phyloP scores from a whole-genome alignment of 345 rosid genomes.

The Atalantia buxifolia region DNA sequence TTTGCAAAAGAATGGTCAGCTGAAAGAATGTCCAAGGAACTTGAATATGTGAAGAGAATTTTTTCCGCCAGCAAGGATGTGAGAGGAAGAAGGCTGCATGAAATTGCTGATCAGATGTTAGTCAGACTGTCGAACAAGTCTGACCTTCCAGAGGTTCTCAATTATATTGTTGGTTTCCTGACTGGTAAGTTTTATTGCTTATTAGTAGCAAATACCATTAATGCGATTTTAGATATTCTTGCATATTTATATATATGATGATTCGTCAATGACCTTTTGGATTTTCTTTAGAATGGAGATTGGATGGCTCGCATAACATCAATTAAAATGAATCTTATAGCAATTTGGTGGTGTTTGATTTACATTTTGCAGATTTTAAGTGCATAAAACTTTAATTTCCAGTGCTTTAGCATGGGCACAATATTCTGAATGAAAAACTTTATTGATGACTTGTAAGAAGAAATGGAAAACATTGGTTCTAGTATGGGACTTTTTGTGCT shows the following conservation, averaged over 20 bases:
- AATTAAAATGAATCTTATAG: neutral
- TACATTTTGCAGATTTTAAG: neutral
- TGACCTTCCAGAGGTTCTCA: conserved; percentile 61
- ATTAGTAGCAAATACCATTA: neutral
- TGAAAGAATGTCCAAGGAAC: conserved; percentile 69
- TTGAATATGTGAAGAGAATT: conserved; percentile 83
- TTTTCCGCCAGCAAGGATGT: conserved; percentile 76
- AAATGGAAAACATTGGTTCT: neutral
- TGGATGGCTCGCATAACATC: neutral
- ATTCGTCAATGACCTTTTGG: neutral
- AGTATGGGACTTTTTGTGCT: neutral
- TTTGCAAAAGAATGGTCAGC: conserved; percentile 77
- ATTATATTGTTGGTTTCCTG: conserved; percentile 52
- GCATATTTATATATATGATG: neutral
- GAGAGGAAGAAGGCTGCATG: conserved; percentile 76
- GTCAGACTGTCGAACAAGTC: conserved; percentile 58
- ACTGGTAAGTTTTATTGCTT: conserved; percentile 45
- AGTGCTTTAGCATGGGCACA: neutral
- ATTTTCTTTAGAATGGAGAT: neutral
- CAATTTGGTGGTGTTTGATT: neutral
- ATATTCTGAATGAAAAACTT: neutral
- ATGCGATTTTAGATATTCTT: neutral
- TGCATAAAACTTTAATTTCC: neutral
- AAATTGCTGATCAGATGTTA: conserved; percentile 65
- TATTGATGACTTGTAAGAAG: neutral